Percentiles rank a stretch among this genome's conserved stretches.
These are phyloP conservation scores for Clavispora asparagi DNA, from an alignment of 805 yeast genomes.

Conservation along the genomic window DNA sequence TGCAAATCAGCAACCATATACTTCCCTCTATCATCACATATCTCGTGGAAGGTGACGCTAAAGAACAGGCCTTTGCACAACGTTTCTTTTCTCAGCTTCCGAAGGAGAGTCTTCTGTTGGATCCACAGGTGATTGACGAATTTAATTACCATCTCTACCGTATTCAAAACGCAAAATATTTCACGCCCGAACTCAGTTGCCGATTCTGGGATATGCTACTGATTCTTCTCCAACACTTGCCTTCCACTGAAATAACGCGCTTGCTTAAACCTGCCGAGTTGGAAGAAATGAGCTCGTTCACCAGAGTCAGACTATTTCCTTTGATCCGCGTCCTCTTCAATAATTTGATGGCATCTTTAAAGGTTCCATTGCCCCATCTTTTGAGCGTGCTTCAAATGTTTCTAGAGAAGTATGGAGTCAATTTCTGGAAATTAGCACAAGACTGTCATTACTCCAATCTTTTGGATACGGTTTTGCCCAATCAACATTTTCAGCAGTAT, in stretches of 20 bases:
- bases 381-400: constrained; percentile 48
- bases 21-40: constrained; percentile 32
- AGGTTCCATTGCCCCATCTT: constrained; percentile 48
- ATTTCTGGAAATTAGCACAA: constrained; percentile 52
- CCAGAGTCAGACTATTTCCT: constrained; percentile 29
- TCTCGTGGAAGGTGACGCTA: constrained; percentile 47
- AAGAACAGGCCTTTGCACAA: constrained; percentile 47
- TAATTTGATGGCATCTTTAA: constrained; percentile 47
- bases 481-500: constrained; percentile 41
- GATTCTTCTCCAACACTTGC: constrained; percentile 27
- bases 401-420: constrained; percentile 35
- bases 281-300: constrained; percentile 22
- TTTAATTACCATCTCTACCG: constrained; percentile 45
- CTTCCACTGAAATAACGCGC: constrained; percentile 4
- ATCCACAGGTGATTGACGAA: constrained; percentile 44
- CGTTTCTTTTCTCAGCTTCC: constrained; percentile 11
- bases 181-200: constrained; percentile 35
- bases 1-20: constrained; percentile 1
- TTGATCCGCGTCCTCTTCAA: constrained; percentile 41
- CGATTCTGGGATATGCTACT: constrained; percentile 44
- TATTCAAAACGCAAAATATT: constrained; percentile 50
- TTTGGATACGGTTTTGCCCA: constrained; percentile 55
- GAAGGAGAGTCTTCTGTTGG: not conserved
- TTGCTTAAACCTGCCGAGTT: constrained; percentile 32
- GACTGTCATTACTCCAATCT: constrained; percentile 54